Evolutionary conservation across 371 early-diverging fungal genomes (phyloP).

Genomic region (Choanephora cucurbitarum): DNA sequence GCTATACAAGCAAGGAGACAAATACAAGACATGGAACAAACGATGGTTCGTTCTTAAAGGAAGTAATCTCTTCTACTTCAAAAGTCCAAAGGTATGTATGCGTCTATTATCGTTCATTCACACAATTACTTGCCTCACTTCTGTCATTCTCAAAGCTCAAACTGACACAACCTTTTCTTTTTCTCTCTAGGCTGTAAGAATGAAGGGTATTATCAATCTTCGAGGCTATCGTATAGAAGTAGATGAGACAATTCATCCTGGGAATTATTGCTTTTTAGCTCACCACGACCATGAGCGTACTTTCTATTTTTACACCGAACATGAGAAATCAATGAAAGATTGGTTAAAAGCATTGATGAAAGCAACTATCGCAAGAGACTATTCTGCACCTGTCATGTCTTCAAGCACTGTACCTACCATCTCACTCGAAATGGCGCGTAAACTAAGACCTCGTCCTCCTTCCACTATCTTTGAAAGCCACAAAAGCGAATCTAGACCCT

Average conservation of each 20-base stretch:
- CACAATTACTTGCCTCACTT: background rate
- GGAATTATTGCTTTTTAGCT: slow-evolving; percentile 72
- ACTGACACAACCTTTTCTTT: background rate
- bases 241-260: slow-evolving; percentile 64
- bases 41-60: slow-evolving; percentile 73
- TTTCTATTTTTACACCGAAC: slow-evolving; percentile 67
- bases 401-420: slow-evolving; percentile 69
- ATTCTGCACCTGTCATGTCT: slow-evolving; percentile 65
- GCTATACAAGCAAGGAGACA: slow-evolving; percentile 68
- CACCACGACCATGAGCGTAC: slow-evolving; percentile 65
- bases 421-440: slow-evolving; percentile 60
- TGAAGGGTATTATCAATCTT: slow-evolving; percentile 62
- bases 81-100: slow-evolving; percentile 48
- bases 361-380: slow-evolving; percentile 67
- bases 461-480: slow-evolving; percentile 38
- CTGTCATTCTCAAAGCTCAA: background rate
- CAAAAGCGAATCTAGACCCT: slow-evolving; percentile 8
- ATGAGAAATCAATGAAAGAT: slow-evolving; percentile 50
- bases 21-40: slow-evolving; percentile 68
- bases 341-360: slow-evolving; percentile 76
- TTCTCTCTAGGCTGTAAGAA: slow-evolving; percentile 39
- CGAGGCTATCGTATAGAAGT: slow-evolving; percentile 54
- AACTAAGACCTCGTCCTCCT: slow-evolving; percentile 67
- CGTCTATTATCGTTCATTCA: background rate
- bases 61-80: slow-evolving; percentile 60